Evolutionary conservation across 2,329 filamentous ascomycete genomes (phyloP).

Genomic region (Penicillium sp.): DNA sequence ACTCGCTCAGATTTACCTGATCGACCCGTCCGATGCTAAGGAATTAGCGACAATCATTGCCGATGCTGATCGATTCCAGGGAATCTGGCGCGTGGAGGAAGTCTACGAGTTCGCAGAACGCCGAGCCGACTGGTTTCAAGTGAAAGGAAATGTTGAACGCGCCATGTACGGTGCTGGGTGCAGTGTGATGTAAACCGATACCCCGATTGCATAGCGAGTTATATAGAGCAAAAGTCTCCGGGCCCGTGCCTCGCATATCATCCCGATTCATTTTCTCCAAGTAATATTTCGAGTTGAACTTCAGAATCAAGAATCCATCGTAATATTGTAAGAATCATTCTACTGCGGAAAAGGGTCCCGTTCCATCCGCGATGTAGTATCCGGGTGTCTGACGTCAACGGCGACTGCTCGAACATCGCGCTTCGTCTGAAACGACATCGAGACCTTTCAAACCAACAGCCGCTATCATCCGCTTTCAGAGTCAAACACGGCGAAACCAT

Average conservation of each 20-base stretch:
- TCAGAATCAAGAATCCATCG: background rate
- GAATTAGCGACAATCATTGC: constrained; percentile 95
- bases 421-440: constrained; percentile 16
- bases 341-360: background rate
- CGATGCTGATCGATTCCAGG: constrained; percentile 82
- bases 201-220: constrained; percentile 20
- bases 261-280: background rate
- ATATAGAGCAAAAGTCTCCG: constrained; percentile 2
- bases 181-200: constrained; percentile 65
- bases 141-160: constrained; percentile 84
- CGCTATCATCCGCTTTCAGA: constrained; percentile 3
- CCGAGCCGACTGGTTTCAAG: constrained; percentile 90
- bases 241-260: background rate
- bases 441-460: constrained; percentile 11
- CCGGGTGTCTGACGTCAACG: constrained; percentile 22
- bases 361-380: constrained; percentile 5
- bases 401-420: constrained; percentile 23
- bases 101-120: constrained; percentile 96
- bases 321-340: background rate
- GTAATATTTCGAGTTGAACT: too few relatives aligned
- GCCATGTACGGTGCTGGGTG: constrained; percentile 98
- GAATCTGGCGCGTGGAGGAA: constrained; percentile 92
- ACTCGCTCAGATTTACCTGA: constrained; percentile 91
- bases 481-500: constrained; percentile 2
- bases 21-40: constrained; percentile 81